Percentiles rank a stretch among this genome's conserved stretches.
Evolutionary conservation across 257 asterid genomes (phyloP).

Genomic region (Solanum chmielewskii): DNA sequence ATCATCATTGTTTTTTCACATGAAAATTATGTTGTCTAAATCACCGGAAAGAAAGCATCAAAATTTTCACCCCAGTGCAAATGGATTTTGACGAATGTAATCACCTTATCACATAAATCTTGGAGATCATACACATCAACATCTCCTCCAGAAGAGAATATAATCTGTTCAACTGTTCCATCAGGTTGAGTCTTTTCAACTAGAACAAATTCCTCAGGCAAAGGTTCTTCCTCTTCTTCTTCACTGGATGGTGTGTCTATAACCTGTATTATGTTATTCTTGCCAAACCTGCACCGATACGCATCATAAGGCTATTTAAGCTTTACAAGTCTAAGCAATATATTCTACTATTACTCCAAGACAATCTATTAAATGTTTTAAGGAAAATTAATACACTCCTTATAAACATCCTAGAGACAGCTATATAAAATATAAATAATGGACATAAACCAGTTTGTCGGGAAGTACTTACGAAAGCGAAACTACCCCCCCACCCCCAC

Average conservation of each 20-base stretch:
- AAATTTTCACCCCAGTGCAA: not conserved
- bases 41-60: not conserved
- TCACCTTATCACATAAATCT: constrained; percentile 86
- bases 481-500: not conserved
- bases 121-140: constrained; percentile 86
- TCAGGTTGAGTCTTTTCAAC: constrained; percentile 64
- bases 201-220: constrained; percentile 86
- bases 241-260: constrained; percentile 51
- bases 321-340: not conserved
- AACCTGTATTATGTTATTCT: constrained; percentile 54
- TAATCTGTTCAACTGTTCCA: constrained; percentile 73
- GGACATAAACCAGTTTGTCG: not conserved
- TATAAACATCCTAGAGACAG: not conserved
- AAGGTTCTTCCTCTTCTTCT: constrained; percentile 48
- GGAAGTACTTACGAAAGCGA: not conserved
- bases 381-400: not conserved
- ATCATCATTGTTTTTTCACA: not conserved
- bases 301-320: not conserved
- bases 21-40: not conserved
- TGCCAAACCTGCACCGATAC: constrained; percentile 45
- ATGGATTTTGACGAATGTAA: not conserved
- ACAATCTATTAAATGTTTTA: not conserved
- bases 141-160: constrained; percentile 82
- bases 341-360: not conserved
- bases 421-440: not conserved